Conservation (phyloP, 331 rosid species). For the Arachis monticola region DNA sequence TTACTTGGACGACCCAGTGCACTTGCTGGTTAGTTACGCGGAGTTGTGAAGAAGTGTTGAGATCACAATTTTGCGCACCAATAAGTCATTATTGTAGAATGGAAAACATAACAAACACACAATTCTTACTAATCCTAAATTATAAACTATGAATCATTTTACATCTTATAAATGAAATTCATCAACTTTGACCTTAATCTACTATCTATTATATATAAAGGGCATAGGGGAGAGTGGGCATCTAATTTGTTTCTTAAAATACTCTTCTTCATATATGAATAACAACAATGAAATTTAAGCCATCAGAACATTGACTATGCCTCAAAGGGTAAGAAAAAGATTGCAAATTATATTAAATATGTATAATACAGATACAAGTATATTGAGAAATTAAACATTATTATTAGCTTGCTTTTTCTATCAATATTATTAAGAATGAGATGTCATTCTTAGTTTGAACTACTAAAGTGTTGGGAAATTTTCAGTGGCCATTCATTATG, state of each 20-base stretch:
- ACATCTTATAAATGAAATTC: not conserved
- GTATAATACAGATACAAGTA: not conserved
- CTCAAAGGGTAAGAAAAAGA: not conserved
- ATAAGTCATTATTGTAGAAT: not conserved
- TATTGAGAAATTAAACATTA: constrained; percentile 3
- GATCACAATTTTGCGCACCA: too few relatives aligned
- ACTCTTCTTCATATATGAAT: not conserved
- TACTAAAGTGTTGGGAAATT: not conserved
- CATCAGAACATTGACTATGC: constrained; percentile 2
- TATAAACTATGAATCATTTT: not conserved
- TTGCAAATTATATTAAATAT: not conserved
- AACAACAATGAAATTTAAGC: constrained; percentile 4
- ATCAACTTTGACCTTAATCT: not conserved
- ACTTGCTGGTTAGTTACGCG: too few relatives aligned
- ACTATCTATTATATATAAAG: not conserved
- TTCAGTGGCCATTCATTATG: too few relatives aligned
- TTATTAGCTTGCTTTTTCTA: not conserved
- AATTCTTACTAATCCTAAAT: not conserved
- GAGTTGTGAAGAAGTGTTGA: too few relatives aligned
- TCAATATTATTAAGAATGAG: not conserved
- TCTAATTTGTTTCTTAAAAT: too few relatives aligned
- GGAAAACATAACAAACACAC: too few relatives aligned
- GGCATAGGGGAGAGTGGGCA: too few relatives aligned
- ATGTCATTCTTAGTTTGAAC: not conserved
- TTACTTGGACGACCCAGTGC: too few relatives aligned